Conservation (phyloP, 352 stramenopile species). For the Pythium sukuiense region DNA sequence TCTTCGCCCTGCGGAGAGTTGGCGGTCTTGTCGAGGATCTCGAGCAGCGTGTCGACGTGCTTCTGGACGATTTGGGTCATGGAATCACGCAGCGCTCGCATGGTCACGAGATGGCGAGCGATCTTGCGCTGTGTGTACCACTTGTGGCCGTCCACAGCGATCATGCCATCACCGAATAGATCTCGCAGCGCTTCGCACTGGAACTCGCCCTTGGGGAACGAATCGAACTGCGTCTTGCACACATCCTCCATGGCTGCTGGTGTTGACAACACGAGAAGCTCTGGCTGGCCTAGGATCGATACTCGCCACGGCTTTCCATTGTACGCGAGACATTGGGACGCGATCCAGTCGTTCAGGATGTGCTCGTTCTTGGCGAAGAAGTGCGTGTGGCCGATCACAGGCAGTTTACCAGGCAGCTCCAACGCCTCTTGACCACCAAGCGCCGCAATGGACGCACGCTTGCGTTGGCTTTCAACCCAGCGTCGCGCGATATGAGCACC, state of each 20-base stretch:
- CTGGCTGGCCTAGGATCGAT: slow-evolving; percentile 32
- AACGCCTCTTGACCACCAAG: slow-evolving; percentile 20
- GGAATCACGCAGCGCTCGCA: slow-evolving; percentile 27
- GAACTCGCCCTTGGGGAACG: slow-evolving; percentile 56
- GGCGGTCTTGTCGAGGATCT: slow-evolving; percentile 16
- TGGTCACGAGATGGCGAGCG: slow-evolving; percentile 29
- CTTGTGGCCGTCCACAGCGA: slow-evolving; percentile 28
- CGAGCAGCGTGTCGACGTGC: slow-evolving; percentile 24
- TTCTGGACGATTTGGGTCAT: slow-evolving; percentile 29
- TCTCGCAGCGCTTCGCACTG: slow-evolving; percentile 34
- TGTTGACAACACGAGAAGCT: slow-evolving; percentile 35
- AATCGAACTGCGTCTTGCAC: slow-evolving; percentile 59
- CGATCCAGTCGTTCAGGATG: slow-evolving; percentile 39
- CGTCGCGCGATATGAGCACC: slow-evolving; percentile 1
- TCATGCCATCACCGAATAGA: slow-evolving; percentile 48
- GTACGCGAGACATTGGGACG: slow-evolving; percentile 28
- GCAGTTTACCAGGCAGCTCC: slow-evolving; percentile 24
- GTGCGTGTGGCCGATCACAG: slow-evolving; percentile 28
- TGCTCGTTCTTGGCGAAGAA: slow-evolving; percentile 30
- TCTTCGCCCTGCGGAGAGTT: neutral
- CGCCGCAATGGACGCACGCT: slow-evolving; percentile 5
- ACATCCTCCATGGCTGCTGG: slow-evolving; percentile 40
- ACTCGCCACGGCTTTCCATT: slow-evolving; percentile 32
- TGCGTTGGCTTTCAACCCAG: slow-evolving; percentile 10
- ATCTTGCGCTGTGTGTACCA: slow-evolving; percentile 35